Base-by-base conservation (phyloP, 257 asterid genomes). In the Ligustrum vulgare region DNA sequence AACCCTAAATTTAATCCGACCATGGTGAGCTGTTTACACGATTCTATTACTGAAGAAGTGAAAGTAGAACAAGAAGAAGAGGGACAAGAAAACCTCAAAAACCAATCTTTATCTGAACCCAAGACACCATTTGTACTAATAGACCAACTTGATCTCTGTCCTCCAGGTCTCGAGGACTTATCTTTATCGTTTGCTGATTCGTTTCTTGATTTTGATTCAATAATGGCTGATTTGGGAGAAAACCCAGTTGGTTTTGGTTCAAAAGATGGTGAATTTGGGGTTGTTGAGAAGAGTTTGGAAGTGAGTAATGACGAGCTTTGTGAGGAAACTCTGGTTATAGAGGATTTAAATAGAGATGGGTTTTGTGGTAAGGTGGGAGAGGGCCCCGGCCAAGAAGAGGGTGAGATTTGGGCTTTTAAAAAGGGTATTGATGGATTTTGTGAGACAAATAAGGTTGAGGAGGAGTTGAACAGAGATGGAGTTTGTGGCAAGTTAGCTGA, bases 171-270 rank as follows among this genome's bases (percentile, higher is more conserved):
- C 10, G 93, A 87, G 66, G 90, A 91, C 23, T 58, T 80, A 5
- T 34, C 92, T 3, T 69, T 78, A 12, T 65, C 83, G 2, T 82
- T 83, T 75, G 73, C 86, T 35, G 92, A 91, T 79, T 86, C 89
- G 7, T 83, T 87, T 73, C 89, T 91, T 67, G 90, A 88, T 85
- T 89, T 91, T 75, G 89, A 90, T 6, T 80, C 88, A 51, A 32
- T 88, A 39, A 82, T 86, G 91, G 78, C 77, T 63, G 84, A 81
- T 75, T 76, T 77, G 64, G 73, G 81, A 1, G 89, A 43, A 47
- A 62, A 39, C 72, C 31, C 75, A 0, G 47, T 62, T 31, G 79
- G 32, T 65, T 66, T 70, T 51, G 75, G 25, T 8, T 37, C 77
- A 0, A 76, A 71, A 49, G 56, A 64, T 15, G 81, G 54, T 77